Evolutionary conservation across 2,329 filamentous ascomycete genomes (phyloP).

Genomic region (Hymenoscyphus fraxineus): DNA sequence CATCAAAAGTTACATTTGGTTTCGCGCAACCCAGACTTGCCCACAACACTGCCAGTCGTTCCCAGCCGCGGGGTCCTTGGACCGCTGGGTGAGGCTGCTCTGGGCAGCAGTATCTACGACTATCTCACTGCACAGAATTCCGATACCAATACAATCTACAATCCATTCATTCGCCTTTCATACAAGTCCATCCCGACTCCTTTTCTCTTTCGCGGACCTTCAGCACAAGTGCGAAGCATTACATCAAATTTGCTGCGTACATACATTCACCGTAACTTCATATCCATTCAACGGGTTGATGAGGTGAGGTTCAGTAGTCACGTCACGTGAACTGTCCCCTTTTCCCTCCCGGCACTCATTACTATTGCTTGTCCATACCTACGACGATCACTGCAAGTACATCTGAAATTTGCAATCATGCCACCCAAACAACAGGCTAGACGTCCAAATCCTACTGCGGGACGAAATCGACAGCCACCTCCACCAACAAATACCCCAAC

Average conservation of each 20-base stretch:
- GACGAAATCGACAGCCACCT: conserved; percentile 8
- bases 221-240: too few species aligned
- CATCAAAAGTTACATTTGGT: background rate
- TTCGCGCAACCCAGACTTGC: background rate
- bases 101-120: background rate
- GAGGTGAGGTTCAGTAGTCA: too few species aligned
- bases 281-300: too few species aligned
- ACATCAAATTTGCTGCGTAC: too few species aligned
- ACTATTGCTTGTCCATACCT: background rate
- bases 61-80: background rate
- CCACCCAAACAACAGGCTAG: background rate
- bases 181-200: background rate
- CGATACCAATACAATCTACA: background rate
- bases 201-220: too few species aligned
- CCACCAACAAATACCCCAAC: conserved; percentile 23
- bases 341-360: background rate
- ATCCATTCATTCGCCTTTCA: background rate
- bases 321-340: background rate
- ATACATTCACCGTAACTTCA: too few species aligned
- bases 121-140: background rate
- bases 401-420: background rate
- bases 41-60: background rate
- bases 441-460: conserved; percentile 21
- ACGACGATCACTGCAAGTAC: background rate
- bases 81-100: background rate